Evolutionary conservation across 768 basidiomycete genomes (phyloP), one percentile per base, ranked within the genome.

Genomic region (Suillus occidentalis): DNA sequence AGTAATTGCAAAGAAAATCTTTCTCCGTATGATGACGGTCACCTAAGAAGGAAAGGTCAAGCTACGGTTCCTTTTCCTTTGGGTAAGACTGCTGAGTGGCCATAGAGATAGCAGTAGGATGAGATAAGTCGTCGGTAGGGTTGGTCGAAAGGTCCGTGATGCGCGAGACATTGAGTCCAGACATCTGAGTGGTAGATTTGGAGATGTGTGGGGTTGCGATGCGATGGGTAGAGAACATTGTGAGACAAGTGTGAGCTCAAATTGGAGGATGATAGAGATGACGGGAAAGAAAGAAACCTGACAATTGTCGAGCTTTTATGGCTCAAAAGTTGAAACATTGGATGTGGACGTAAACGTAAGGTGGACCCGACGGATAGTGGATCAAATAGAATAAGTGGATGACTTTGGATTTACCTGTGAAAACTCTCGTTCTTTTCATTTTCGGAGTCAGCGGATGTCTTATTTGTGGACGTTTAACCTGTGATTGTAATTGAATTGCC

Each of bases 1-100:
- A 58, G 16, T 58, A 58, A 18, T 40, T 58, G 57, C 57, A 58
- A 18, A 58, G 10, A 18, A 40, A 58, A 25, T 58, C 57, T 40
- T 25, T 5, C 18, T 40, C 39, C 22, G 57, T 40, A 4, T 22
- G 10, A 2, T 10, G 1, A 18, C 39, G 57, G 18, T 18, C 28
- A 28, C 28, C 16, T 9, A 58, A 40, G 39, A 58, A 58, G 22
- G 57, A 40, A 18, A 58, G 57, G 57, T 58, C 57, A 18, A 58
- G 57, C 57, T 39, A 58, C n/a, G 7, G 56, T 31, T 31, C 31
- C 28, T 28, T 28, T 22, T 53, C 52, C 18, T 4, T 31, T 31
- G 18, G 18, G 10, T 34, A 53, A 20, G 52, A 52, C 28, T 28
- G 28, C 4, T 18, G 50, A 31, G 25, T 28, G 1, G 25, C 16